These are phyloP conservation scores for Uronychia binucleata DNA, from an alignment of 73 alveolate species.

Conservation along the genomic window DNA sequence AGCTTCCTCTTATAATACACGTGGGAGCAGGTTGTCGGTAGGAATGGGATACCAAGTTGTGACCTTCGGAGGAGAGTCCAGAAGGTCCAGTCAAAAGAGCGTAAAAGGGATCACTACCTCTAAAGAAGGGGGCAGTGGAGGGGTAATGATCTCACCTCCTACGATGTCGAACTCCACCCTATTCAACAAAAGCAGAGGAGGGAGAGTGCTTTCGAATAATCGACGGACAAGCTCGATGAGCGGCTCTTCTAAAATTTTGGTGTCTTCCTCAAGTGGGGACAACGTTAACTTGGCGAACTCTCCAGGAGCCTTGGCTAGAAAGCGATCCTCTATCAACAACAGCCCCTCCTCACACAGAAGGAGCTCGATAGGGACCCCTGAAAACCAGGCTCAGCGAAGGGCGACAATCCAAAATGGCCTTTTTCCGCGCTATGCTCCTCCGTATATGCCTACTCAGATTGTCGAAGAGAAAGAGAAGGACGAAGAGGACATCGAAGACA, in stretches of 20 bases:
- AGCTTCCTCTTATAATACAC: neutral
- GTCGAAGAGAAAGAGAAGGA: neutral
- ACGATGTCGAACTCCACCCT: neutral
- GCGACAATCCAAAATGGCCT: neutral
- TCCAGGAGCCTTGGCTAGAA: conserved; percentile 1
- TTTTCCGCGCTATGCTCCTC: neutral
- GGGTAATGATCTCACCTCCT: neutral
- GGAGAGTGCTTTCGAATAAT: neutral
- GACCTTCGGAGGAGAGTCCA: neutral
- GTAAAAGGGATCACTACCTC: neutral
- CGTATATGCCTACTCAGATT: neutral
- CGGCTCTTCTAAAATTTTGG: neutral
- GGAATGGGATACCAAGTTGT: neutral
- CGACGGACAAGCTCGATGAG: neutral
- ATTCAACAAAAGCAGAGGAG: neutral
- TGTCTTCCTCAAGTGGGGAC: neutral
- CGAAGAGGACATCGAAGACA: neutral
- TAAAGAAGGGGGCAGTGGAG: neutral
- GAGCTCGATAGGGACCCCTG: neutral
- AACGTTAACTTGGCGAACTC: neutral
- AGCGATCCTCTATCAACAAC: neutral
- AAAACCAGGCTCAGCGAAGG: neutral
- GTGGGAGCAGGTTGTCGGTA: neutral
- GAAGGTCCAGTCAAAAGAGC: neutral
- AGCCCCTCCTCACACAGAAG: neutral